Evolutionary conservation across 805 yeast species (phyloP).

Genomic region (Suhomyces kilbournensis): DNA sequence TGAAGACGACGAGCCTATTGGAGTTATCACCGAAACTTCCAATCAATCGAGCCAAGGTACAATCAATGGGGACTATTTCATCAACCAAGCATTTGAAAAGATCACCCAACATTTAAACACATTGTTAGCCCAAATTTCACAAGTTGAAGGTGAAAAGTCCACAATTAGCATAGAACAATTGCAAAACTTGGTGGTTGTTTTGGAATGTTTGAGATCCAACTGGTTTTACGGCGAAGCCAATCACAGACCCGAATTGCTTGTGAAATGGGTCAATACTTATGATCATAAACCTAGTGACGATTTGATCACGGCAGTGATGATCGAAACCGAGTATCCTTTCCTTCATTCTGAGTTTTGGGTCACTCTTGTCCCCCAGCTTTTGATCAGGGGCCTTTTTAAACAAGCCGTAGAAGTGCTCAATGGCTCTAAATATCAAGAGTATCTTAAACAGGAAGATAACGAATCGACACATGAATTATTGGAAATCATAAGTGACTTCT

Average conservation of each 20-base stretch:
- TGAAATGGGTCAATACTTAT: slow-evolving; percentile 66
- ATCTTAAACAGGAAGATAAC: slow-evolving; percentile 16
- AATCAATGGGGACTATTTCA: not conserved
- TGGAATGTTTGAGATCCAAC: slow-evolving; percentile 57
- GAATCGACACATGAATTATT: slow-evolving; percentile 28
- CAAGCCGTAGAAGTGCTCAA: slow-evolving; percentile 52
- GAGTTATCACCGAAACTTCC: slow-evolving; percentile 16
- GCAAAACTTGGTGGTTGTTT: slow-evolving; percentile 47
- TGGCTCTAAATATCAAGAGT: slow-evolving; percentile 40
- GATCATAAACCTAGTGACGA: slow-evolving; percentile 64
- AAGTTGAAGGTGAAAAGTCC: slow-evolving; percentile 8
- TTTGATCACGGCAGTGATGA: slow-evolving; percentile 45
- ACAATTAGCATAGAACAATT: slow-evolving; percentile 14
- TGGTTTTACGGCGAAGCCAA: slow-evolving; percentile 40
- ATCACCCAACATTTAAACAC: not conserved
- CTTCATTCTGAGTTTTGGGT: slow-evolving; percentile 60
- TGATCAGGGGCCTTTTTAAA: slow-evolving; percentile 58
- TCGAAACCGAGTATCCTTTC: slow-evolving; percentile 44
- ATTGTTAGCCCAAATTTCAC: slow-evolving; percentile 11
- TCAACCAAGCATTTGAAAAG: slow-evolving; percentile 1
- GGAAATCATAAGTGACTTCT: slow-evolving; percentile 41
- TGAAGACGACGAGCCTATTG: slow-evolving; percentile 27
- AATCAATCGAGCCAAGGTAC: not conserved
- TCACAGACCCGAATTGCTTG: slow-evolving; percentile 42
- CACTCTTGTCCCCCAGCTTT: slow-evolving; percentile 50